Evolutionary conservation across 2,329 filamentous ascomycete species (phyloP), one percentile per base, ranked within the genome.

Genomic region (Epichloe scottii): DNA sequence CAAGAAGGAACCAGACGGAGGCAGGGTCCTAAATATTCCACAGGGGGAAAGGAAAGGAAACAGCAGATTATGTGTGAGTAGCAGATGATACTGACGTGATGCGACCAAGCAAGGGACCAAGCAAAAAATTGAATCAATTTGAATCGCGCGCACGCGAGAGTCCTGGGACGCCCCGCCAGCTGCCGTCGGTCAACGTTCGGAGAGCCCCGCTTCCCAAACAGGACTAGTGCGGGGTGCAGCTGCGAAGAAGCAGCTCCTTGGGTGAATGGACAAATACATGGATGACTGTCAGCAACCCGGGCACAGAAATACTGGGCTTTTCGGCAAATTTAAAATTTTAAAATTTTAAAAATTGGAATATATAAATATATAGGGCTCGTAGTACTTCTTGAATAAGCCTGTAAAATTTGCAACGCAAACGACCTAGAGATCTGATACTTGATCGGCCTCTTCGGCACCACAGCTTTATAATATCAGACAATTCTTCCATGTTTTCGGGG

Each of bases 221-320:
- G 46, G 60, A 52, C 55, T 62, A 63, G 59, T 60, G 61, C 59
- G 61, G 61, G 59, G 60, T 61, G 53, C 30, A 30, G 30, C 26
- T 30, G 30, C 3, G 3, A 1, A 30, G 30, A 11, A 30, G 30
- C 30, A 30, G 10, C 26, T 10, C 26, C 26, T 0, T 30, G 3
- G 8, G 26, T 30, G 3, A 10, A 30, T 30, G 4, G 21, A 21
- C 21, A 21, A 21, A 3, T 21, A 21, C 4, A 21, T 21, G 21
- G 21, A 21, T 21, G 21, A 21, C 21, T 21, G 21, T 3, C n/a
- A n/a, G n/a, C n/a, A n/a, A n/a, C n/a, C n/a, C n/a, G n/a, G n/a
- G n/a, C n/a, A n/a, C n/a, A n/a, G n/a, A n/a, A n/a, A 21, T 21
- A 21, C 21, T 30, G 30, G 30, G 30, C 30, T 30, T 11, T 30